Percentiles rank a stretch among this genome's conserved stretches.
These are phyloP conservation scores for Cercophora scortea DNA, from an alignment of 495 filamentous ascomycete species.

Conservation along the genomic window DNA sequence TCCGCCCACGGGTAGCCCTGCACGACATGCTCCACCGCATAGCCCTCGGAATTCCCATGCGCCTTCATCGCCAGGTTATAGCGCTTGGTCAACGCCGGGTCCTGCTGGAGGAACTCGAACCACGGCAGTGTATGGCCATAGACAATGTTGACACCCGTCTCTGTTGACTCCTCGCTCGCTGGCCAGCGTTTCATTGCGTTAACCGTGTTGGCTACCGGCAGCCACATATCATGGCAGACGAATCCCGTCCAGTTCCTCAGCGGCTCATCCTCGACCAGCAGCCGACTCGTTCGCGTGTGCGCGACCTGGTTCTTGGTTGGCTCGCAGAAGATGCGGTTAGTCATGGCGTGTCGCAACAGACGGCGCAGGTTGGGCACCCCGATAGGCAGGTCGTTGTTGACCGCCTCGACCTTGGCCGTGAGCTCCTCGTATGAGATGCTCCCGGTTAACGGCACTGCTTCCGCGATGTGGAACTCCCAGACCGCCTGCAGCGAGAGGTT, in stretches of 20 bases:
- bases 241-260: constrained; percentile 32
- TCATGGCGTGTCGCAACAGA: constrained; percentile 42
- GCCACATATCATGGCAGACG: constrained; percentile 31
- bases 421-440: constrained; percentile 30
- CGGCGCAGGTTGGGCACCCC: constrained; percentile 20
- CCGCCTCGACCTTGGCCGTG: constrained; percentile 14
- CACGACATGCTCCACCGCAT: constrained; percentile 8
- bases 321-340: constrained; percentile 42
- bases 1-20: constrained; percentile 19
- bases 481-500: constrained; percentile 15
- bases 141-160: constrained; percentile 33
- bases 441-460: constrained; percentile 27
- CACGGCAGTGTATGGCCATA: constrained; percentile 24
- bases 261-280: constrained; percentile 23
- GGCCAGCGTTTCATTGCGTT: constrained; percentile 24
- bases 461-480: constrained; percentile 20
- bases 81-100: constrained; percentile 8
- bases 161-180: constrained; percentile 22
- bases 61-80: constrained; percentile 21
- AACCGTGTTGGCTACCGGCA: constrained; percentile 14
- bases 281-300: constrained; percentile 26
- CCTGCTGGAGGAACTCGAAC: constrained; percentile 23
- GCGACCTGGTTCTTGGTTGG: constrained; percentile 25
- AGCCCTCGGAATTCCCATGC: constrained; percentile 14
- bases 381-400: constrained; percentile 15